These are phyloP conservation scores for Bryum argenteum DNA, from an alignment of 225 moss, liverwort and hornwort genomes.

Conservation along the genomic window DNA sequence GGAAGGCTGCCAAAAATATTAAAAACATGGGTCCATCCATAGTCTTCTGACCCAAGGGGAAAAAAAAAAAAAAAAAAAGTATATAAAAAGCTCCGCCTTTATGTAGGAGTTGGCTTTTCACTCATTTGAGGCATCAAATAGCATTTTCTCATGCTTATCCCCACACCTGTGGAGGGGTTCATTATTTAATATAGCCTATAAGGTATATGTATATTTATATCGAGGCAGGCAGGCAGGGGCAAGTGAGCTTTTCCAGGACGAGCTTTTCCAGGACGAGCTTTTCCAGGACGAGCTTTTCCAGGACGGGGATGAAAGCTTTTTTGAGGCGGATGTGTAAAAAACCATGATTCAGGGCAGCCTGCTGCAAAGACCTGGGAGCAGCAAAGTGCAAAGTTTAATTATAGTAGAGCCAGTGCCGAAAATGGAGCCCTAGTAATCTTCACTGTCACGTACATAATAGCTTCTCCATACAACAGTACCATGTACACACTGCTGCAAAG, in stretches of 20 bases:
- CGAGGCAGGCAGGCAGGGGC: too few species aligned
- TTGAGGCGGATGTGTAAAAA: not conserved
- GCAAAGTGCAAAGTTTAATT: not conserved
- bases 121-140: not conserved
- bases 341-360: conserved; percentile 32
- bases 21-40: conserved; percentile 2
- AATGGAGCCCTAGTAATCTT: too few species aligned
- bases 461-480: too few species aligned
- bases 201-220: not conserved
- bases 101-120: conserved; percentile 19
- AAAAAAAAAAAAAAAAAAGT: too few species aligned
- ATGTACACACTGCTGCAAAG: too few species aligned
- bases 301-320: not conserved
- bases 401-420: conserved; percentile 12
- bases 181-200: not conserved
- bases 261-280: too few species aligned
- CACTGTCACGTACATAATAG: too few species aligned
- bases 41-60: not conserved
- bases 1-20: not conserved
- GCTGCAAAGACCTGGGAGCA: conserved; percentile 6
- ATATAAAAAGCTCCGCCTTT: not conserved
- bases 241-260: too few species aligned
- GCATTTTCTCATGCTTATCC: conserved; percentile 36
- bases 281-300: too few species aligned
- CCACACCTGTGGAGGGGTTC: conserved; percentile 23